Evolutionary conservation across 2,329 filamentous ascomycete species (phyloP).

Genomic region (Dactylellina haptotyla): DNA sequence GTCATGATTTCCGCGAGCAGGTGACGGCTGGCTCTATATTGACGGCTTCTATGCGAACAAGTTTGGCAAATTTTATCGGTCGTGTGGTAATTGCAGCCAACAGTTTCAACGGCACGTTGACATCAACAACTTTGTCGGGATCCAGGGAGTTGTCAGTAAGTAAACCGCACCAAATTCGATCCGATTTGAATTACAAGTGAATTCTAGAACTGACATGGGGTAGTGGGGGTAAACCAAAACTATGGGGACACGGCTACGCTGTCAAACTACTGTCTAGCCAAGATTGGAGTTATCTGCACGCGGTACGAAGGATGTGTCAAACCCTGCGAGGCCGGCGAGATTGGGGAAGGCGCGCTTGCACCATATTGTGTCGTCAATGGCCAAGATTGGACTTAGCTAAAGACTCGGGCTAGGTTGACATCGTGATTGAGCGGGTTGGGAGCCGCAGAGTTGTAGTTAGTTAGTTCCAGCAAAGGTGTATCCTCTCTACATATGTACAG

Average conservation of each 20-base stretch:
- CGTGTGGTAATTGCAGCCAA: slow-evolving; percentile 64
- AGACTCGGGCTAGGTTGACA: neutral
- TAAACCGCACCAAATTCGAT: neutral
- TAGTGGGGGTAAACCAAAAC: slow-evolving; percentile 62
- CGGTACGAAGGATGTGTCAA: slow-evolving; percentile 33
- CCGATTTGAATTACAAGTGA: neutral
- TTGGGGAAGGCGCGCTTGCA: slow-evolving; percentile 27
- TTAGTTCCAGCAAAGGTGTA: too few relatives aligned
- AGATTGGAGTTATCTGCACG: slow-evolving; percentile 33
- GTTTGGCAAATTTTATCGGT: slow-evolving; percentile 64
- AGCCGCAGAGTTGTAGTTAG: too few relatives aligned
- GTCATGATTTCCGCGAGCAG: neutral
- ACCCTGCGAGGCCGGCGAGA: slow-evolving; percentile 29
- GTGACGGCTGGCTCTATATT: slow-evolving; percentile 55
- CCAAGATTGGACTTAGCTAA: slow-evolving; percentile 25
- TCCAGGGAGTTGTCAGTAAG: slow-evolving; percentile 44
- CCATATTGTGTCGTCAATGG: slow-evolving; percentile 34
- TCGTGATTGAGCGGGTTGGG: neutral
- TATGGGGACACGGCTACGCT: slow-evolving; percentile 60
- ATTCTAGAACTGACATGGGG: slow-evolving; percentile 2
- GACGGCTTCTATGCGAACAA: slow-evolving; percentile 62
- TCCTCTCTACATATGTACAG: too few relatives aligned
- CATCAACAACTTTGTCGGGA: slow-evolving; percentile 35
- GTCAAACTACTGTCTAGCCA: slow-evolving; percentile 31
- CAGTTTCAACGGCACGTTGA: slow-evolving; percentile 58